A percentile compares a stretch with the other conserved stretches of the same genome.
Conservation (phyloP, 768 basidiomycete species). For the Boletus rubroflammeus region DNA sequence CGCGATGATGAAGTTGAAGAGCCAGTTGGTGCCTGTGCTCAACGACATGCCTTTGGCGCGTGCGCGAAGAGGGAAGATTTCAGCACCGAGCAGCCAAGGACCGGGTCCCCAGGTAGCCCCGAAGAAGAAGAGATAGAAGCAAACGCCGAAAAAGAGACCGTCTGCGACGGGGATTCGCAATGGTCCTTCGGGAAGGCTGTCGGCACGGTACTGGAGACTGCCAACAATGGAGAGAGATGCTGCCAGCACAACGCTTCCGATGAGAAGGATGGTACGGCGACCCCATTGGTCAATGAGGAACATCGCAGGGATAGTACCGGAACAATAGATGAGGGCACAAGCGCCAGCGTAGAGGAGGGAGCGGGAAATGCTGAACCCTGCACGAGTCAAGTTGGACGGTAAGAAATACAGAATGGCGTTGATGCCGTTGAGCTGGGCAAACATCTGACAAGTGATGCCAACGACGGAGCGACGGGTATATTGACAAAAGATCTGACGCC, state of each 20-base stretch:
- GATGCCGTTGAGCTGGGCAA: constrained; percentile 55
- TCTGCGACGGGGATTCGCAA: constrained; percentile 32
- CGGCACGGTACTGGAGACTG: constrained; percentile 45
- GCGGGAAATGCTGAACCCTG: constrained; percentile 43
- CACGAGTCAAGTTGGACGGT: constrained; percentile 48
- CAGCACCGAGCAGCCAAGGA: constrained; percentile 51
- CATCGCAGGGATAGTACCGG: constrained; percentile 51
- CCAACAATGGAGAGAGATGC: constrained; percentile 48
- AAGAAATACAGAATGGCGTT: constrained; percentile 58
- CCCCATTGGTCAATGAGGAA: constrained; percentile 52
- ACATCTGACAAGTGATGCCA: constrained; percentile 53
- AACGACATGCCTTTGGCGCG: constrained; percentile 39
- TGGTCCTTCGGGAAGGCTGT: constrained; percentile 36
- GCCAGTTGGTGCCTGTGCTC: constrained; percentile 33
- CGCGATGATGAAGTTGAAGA: constrained; percentile 40
- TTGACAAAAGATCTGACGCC: constrained; percentile 47
- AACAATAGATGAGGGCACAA: constrained; percentile 46
- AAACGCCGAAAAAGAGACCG: constrained; percentile 42
- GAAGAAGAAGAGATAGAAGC: constrained; percentile 58
- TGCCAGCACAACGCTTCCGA: constrained; percentile 43
- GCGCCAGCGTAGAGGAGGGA: constrained; percentile 46
- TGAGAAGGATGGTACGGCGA: constrained; percentile 46
- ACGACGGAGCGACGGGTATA: constrained; percentile 48
- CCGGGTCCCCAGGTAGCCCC: constrained; percentile 55
- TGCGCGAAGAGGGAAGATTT: constrained; percentile 44